These are phyloP conservation scores for Nemania bipapillata DNA, from an alignment of 2,329 filamentous ascomycete genomes.

Conservation along the genomic window DNA sequence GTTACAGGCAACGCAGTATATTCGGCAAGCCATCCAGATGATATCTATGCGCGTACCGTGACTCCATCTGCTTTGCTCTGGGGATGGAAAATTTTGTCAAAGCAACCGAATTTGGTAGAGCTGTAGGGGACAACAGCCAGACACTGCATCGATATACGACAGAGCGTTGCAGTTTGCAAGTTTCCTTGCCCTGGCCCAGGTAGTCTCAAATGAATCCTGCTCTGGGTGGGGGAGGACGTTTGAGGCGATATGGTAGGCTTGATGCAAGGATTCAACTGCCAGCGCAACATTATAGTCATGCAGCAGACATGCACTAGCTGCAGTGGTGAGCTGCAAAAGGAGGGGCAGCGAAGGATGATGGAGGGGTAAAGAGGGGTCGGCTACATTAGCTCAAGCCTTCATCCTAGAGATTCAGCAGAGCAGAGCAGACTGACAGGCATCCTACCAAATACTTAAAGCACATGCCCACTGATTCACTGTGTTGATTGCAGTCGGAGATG, in stretches of 20 bases:
- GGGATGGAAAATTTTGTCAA: conserved; percentile 19
- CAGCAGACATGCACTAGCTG: conserved; percentile 46
- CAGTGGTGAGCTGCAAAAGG: conserved; percentile 44
- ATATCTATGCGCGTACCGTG: conserved; percentile 37
- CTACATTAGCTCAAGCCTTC: conserved; percentile 26
- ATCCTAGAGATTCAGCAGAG: conserved; percentile 16
- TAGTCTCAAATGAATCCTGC: conserved; percentile 13
- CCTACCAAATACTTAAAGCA: conserved; percentile 22
- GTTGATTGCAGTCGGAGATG: background rate
- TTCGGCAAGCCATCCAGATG: conserved; percentile 35
- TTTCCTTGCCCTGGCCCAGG: conserved; percentile 14
- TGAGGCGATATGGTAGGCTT: conserved; percentile 41
- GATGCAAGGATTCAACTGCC: conserved; percentile 47
- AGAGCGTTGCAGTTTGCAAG: conserved; percentile 26
- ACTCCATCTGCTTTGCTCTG: background rate
- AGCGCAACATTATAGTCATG: conserved; percentile 48
- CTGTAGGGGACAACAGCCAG: conserved; percentile 9
- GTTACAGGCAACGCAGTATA: background rate
- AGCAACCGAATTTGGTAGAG: conserved; percentile 23
- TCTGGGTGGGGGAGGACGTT: conserved; percentile 13
- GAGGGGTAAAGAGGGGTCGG: conserved; percentile 49
- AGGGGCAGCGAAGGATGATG: conserved; percentile 47
- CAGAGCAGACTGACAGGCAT: too few relatives aligned
- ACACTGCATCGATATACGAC: conserved; percentile 36
- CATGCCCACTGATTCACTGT: background rate